These are phyloP conservation scores for Vicia sativa DNA, from an alignment of 306 rosid species.

Conservation along the genomic window DNA sequence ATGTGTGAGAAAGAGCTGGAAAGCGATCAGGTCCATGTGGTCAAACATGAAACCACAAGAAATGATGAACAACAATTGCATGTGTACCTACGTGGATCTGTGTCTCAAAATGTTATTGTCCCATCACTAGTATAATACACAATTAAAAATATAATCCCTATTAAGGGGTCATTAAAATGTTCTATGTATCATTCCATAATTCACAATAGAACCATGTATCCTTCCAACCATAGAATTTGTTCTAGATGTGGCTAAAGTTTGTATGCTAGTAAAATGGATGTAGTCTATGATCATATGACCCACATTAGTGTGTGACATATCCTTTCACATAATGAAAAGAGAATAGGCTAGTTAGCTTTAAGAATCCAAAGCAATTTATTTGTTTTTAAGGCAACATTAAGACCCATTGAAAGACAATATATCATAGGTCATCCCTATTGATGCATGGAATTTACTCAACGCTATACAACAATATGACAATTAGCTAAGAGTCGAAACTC, in stretches of 20 bases:
- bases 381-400: slow-evolving; percentile 49
- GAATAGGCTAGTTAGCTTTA: slow-evolving; percentile 34
- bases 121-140: slow-evolving; percentile 21
- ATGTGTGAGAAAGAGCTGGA: slow-evolving; percentile 24
- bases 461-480: slow-evolving; percentile 48
- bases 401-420: slow-evolving; percentile 45
- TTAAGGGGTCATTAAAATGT: slow-evolving; percentile 7
- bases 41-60: slow-evolving; percentile 30
- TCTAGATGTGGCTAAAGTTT: slow-evolving; percentile 38
- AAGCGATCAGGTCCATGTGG: slow-evolving; percentile 34
- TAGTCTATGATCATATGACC: slow-evolving; percentile 46
- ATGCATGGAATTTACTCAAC: slow-evolving; percentile 34
- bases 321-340: slow-evolving; percentile 35
- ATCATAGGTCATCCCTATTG: slow-evolving; percentile 36
- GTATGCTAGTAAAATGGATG: slow-evolving; percentile 44
- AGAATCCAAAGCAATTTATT: slow-evolving; percentile 69
- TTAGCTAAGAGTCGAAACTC: slow-evolving; percentile 45
- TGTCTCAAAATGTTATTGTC: slow-evolving; percentile 33
- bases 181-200: slow-evolving; percentile 27
- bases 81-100: slow-evolving; percentile 4
- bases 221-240: slow-evolving; percentile 20
- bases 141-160: slow-evolving; percentile 6
- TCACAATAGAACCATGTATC: slow-evolving; percentile 8
- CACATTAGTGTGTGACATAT: slow-evolving; percentile 39
- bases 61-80: slow-evolving; percentile 34